Base-by-base conservation (phyloP, 2,329 filamentous ascomycete genomes). In the Diplodia seriata region DNA sequence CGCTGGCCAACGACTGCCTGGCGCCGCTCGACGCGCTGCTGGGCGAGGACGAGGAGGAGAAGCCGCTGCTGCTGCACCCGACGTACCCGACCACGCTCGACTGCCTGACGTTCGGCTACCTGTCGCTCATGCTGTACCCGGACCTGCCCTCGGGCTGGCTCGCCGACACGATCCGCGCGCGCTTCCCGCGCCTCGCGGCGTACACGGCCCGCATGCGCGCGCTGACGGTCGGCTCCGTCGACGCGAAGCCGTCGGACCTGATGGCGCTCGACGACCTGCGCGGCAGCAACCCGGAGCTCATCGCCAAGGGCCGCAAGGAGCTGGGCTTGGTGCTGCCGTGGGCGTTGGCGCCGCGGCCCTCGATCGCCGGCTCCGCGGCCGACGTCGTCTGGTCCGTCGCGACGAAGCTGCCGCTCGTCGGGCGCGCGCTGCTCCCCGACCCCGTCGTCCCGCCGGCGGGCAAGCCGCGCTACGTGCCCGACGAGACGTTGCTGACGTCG, bases 21-120 rank as follows among this genome's bases (percentile, higher is more conserved):
- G 84, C 85, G 29, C 90, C 92, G 1, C 76, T 97, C 14, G 85
- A 89, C 65, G 85, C 88, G 47, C 81, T 92, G 73, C 87, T 96
- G 62, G 85, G 87, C 64, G 38, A 57, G 5, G 12, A 63, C 18
- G 65, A 67, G 14, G 65, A 67, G 14, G 76, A 81, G 20, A 87
- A 87, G 69, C 74, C 78, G 1, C 90, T 86, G 73, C 77, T 92
- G 12, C 80, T 91, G 1, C 81, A 81, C 12, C 78, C 80, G 9
- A 76, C 80, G 0, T 74, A 80, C n/a, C 84, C 87, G 0, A 87
- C 87, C 2, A 87, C 85, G 66, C 79, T 96, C 29, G 94, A 97
- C 78, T 97, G 92, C 75, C 78, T 97, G 56, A 89, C 88, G 0
- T 87, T 92, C 73, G 95, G 90, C 12, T 97, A 96, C 76, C 81